A percentile compares a stretch with the other conserved stretches of the same genome.
Conservation (phyloP, 1,284 basidiomycete genomes). For the Cystobasidium sp. region DNA sequence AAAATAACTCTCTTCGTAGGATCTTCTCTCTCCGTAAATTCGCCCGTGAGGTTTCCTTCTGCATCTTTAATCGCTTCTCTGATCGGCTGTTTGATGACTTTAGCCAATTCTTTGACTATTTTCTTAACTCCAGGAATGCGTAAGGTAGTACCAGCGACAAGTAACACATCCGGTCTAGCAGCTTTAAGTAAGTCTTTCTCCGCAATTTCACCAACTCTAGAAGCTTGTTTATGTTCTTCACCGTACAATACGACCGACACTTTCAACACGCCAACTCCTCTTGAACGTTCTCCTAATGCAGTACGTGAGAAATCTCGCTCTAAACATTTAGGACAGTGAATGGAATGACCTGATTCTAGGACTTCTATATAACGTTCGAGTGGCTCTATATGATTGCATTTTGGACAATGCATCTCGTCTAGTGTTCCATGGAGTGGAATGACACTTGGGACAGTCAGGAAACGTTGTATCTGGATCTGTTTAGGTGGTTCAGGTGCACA, state of each 20-base stretch:
- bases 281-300: slow-evolving; percentile 72
- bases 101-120: slow-evolving; percentile 88
- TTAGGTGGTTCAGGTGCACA: neutral
- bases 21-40: slow-evolving; percentile 21
- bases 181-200: slow-evolving; percentile 72
- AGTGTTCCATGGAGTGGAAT: slow-evolving; percentile 90
- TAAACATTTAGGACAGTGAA: slow-evolving; percentile 79
- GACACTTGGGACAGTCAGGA: slow-evolving; percentile 65
- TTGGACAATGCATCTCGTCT: slow-evolving; percentile 75
- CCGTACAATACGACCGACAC: slow-evolving; percentile 91
- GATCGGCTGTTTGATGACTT: slow-evolving; percentile 65
- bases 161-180: slow-evolving; percentile 73
- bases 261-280: slow-evolving; percentile 78
- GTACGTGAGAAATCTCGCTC: slow-evolving; percentile 63
- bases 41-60: slow-evolving; percentile 41
- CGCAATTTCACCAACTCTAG: slow-evolving; percentile 79
- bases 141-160: slow-evolving; percentile 89
- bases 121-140: slow-evolving; percentile 90
- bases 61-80: slow-evolving; percentile 49
- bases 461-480: slow-evolving; percentile 35
- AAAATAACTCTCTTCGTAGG: slow-evolving; percentile 65
- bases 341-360: slow-evolving; percentile 64
- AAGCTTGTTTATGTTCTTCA: slow-evolving; percentile 83
- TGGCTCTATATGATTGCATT: slow-evolving; percentile 74
- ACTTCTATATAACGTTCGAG: slow-evolving; percentile 60